Percentiles rank a stretch among this genome's conserved stretches.
phyloP scores from a whole-genome alignment of 805 yeast species.

The Pichia scutulata region DNA sequence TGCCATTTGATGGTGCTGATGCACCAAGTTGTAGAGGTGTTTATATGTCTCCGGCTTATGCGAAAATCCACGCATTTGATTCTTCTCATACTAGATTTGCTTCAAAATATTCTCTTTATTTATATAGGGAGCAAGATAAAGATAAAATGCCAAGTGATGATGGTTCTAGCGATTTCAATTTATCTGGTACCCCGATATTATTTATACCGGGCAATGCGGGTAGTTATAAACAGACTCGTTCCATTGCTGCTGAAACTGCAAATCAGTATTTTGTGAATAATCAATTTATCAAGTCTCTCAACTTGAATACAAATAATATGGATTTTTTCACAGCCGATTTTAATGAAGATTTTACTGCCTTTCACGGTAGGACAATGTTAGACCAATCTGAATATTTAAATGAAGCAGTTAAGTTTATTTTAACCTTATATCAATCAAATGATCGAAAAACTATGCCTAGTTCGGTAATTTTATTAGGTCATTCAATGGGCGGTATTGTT shows the following conservation, averaged over 20 bases:
- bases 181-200: conserved; percentile 76
- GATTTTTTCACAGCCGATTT: conserved; percentile 92
- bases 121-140: conserved; percentile 77
- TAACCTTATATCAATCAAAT: conserved; percentile 50
- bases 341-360: conserved; percentile 92
- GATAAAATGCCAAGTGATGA: conserved; percentile 47
- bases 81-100: conserved; percentile 61
- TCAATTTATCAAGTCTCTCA: conserved; percentile 20
- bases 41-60: conserved; percentile 80
- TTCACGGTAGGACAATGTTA: conserved; percentile 86
- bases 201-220: conserved; percentile 99
- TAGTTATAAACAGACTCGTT: conserved; percentile 78
- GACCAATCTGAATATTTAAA: conserved; percentile 92
- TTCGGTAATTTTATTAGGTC: conserved; percentile 78
- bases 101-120: conserved; percentile 72
- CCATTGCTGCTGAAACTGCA: conserved; percentile 82
- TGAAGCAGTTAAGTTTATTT: conserved; percentile 74
- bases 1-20: conserved; percentile 37
- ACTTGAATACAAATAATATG: conserved; percentile 36
- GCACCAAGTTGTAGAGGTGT: conserved; percentile 52
- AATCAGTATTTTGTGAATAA: conserved; percentile 38
- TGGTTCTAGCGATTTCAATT: conserved; percentile 12
- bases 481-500: conserved; percentile 97
- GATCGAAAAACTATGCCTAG: conserved; percentile 19
- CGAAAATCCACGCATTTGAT: conserved; percentile 67